phyloP scores from a whole-genome alignment of 345 rosid species.

The Eucalyptus pumila region DNA sequence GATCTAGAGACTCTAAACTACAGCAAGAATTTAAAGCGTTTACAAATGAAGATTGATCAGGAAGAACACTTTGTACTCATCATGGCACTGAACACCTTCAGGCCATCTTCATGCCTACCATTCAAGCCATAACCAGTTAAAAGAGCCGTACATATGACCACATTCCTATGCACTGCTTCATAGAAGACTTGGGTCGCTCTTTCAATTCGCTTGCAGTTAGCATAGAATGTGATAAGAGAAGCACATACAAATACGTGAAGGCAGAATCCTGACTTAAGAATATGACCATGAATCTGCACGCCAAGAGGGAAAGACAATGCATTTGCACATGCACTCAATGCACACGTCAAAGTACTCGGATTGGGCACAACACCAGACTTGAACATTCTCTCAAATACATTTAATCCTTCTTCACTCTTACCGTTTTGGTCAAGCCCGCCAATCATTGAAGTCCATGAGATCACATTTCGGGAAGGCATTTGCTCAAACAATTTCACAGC shows the following conservation, averaged over 20 bases:
- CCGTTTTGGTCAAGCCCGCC: no score
- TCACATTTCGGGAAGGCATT: no score
- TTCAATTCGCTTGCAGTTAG: not conserved
- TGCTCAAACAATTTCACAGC: no score
- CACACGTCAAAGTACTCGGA: no score
- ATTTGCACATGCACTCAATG: no score
- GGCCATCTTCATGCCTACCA: not conserved
- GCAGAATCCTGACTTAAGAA: conserved; percentile 22
- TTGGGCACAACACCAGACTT: no score
- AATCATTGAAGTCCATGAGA: no score
- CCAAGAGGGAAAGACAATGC: no score
- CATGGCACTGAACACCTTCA: not conserved
- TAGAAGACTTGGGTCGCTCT: not conserved
- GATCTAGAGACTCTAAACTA: conserved; percentile 38
- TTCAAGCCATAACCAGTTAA: not conserved
- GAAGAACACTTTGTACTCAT: not conserved
- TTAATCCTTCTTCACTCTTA: no score
- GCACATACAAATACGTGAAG: conserved; percentile 38
- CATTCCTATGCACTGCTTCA: not conserved
- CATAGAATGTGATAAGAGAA: not conserved
- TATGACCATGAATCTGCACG: no score
- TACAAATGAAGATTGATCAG: not conserved
- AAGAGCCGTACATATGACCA: not conserved
- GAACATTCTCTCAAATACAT: no score
- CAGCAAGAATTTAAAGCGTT: not conserved